phyloP scores from a whole-genome alignment of 495 filamentous ascomycete genomes.

The Hypoxylon subgilvum region DNA sequence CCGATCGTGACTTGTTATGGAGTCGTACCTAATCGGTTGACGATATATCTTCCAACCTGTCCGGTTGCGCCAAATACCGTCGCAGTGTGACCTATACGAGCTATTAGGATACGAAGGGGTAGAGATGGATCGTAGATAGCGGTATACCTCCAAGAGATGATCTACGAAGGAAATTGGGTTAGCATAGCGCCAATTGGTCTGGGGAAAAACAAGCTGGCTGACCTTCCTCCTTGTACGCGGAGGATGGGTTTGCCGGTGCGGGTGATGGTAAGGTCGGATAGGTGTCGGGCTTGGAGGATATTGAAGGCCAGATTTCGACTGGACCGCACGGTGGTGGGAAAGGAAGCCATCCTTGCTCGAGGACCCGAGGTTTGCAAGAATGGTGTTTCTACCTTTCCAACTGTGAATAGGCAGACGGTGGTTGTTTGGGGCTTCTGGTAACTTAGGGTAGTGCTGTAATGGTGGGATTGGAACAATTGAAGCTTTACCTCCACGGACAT shows the following conservation, averaged over 20 bases:
- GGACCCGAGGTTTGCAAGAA: conserved; percentile 45
- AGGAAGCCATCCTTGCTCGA: conserved; percentile 54
- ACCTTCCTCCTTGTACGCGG: conserved; percentile 83
- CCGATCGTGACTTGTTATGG: background rate
- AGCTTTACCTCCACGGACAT: conserved; percentile 1
- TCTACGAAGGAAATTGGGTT: conserved; percentile 49
- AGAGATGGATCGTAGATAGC: conserved; percentile 28
- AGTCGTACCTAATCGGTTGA: conserved; percentile 84
- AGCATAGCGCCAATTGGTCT: conserved; percentile 28
- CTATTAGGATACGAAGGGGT: conserved; percentile 40
- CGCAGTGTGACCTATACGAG: conserved; percentile 78
- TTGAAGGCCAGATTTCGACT: conserved; percentile 43
- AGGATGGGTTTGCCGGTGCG: conserved; percentile 87
- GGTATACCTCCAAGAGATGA: conserved; percentile 80
- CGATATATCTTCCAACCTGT: conserved; percentile 95
- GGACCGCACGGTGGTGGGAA: conserved; percentile 56
- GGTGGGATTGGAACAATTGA: conserved; percentile 37
- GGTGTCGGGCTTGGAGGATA: conserved; percentile 40
- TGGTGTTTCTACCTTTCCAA: conserved; percentile 41
- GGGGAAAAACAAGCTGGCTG: conserved; percentile 40
- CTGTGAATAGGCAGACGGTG: conserved; percentile 29
- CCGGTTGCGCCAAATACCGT: conserved; percentile 98
- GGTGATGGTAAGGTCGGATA: conserved; percentile 83
- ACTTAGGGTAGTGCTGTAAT: background rate
- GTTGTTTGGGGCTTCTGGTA: conserved; percentile 22